Conservation (phyloP, 306 rosid genomes). For the Styphnolobium japonicum region DNA sequence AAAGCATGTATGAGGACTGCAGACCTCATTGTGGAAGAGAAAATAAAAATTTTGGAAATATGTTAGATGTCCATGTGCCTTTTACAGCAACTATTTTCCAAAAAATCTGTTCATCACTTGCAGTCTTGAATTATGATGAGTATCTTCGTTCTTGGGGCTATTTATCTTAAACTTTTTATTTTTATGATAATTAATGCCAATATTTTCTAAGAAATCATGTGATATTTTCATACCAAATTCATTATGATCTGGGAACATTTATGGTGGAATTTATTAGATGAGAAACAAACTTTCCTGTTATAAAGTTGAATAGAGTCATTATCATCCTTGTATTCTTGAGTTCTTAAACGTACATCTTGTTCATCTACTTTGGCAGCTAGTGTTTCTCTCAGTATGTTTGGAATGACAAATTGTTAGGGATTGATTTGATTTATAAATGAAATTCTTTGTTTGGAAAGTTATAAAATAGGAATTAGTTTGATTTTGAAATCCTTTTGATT, state of each 20-base stretch:
- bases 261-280: background rate
- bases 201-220: conserved; percentile 2
- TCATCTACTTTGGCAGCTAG: background rate
- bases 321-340: conserved; percentile 8
- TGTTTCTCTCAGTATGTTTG: too few species aligned
- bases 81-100: background rate
- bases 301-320: background rate
- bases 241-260: background rate
- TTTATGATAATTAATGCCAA: conserved; percentile 12
- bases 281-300: conserved; percentile 1
- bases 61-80: background rate
- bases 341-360: background rate
- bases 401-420: too few species aligned
- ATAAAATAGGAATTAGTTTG: too few species aligned
- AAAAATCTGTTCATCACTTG: background rate
- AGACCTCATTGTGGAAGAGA: background rate
- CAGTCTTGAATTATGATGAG: background rate
- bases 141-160: background rate
- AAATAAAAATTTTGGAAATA: background rate
- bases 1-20: too few species aligned
- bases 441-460: too few species aligned
- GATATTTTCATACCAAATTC: background rate
- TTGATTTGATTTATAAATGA: too few species aligned
- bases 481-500: too few species aligned
- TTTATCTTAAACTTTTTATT: background rate